Conservation (phyloP, 164 flowering plant genomes). For the Annona squamosa region DNA sequence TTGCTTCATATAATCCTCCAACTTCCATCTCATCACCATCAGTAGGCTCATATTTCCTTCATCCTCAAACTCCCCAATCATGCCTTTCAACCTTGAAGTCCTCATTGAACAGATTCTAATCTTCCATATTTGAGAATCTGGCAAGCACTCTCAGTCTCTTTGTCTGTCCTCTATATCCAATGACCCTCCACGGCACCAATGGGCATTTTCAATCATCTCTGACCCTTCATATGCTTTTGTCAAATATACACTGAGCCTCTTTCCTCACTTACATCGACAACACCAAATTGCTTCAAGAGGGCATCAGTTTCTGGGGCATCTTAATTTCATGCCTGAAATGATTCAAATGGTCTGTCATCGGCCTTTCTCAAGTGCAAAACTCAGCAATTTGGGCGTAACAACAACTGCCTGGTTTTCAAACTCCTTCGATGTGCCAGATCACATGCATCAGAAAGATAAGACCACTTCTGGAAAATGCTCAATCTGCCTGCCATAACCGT, state of each 20-base stretch:
- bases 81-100: slow-evolving; percentile 28
- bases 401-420: slow-evolving; percentile 90
- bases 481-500: slow-evolving; percentile 46
- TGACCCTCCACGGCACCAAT: slow-evolving; percentile 68
- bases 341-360: slow-evolving; percentile 80
- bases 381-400: slow-evolving; percentile 83
- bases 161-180: slow-evolving; percentile 65
- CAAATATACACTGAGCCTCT: slow-evolving; percentile 73
- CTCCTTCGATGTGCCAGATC: slow-evolving; percentile 52
- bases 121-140: slow-evolving; percentile 56
- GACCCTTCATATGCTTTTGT: slow-evolving; percentile 79
- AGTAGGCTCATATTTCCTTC: slow-evolving; percentile 22
- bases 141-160: slow-evolving; percentile 36
- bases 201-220: slow-evolving; percentile 76
- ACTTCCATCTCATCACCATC: slow-evolving; percentile 13
- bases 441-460: slow-evolving; percentile 75
- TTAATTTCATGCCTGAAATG: slow-evolving; percentile 72
- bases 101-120: slow-evolving; percentile 23
- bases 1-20: neutral
- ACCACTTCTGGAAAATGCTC: slow-evolving; percentile 68
- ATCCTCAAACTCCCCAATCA: slow-evolving; percentile 13
- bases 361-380: slow-evolving; percentile 77
- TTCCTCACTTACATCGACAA: slow-evolving; percentile 95
- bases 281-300: slow-evolving; percentile 78
- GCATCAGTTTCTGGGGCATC: slow-evolving; percentile 92